Evolutionary conservation across 2,329 filamentous ascomycete species (phyloP), one percentile per base, ranked within the genome.

Genomic region (Stemphylium lycopersici): DNA sequence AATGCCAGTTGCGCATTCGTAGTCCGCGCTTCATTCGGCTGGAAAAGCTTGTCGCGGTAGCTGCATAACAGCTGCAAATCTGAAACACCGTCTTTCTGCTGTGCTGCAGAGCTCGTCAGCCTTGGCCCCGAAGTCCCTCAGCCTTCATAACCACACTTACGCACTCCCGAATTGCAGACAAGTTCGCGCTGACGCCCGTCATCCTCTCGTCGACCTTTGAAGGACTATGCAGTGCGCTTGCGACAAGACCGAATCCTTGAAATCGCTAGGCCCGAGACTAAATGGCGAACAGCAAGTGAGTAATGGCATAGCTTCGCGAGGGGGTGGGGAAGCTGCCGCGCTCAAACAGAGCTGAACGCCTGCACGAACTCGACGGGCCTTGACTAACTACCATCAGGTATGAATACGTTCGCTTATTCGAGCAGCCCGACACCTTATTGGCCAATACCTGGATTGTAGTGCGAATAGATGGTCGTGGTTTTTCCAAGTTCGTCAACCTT

Each of bases 391-490:
- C 48, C 34, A 44, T 43, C 67, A 96, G 91, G 77, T 98, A 92
- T 73, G 93, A 96, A 79, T 99, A 99, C 76, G 93, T 98, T 60
- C 91, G 90, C 73, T 78, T 81, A 42, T 98, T 98, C 70, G 95
- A 99, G 81, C 90, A 90, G 70, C 79, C 87, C 6, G 92, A 97
- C 71, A 77, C 78, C 41, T 79, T 99, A 36, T 83, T 98, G 18
- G 91, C 88, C 48, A 96, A 96, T 71, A 98, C 93, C 22, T 99
- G 93, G 92, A 89, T 98, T 52, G 91, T 98, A 16, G 87, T 99
- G 51, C 88, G 95, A 56, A 88, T 99, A 68, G 95, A 99, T 77
- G 95, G 95, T 20, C 84, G 93, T 61, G 93, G 92, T 15, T 99
- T 99, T 77, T 95, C 93, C 68, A 97, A 96, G 91, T 96, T 67